Percentiles rank a stretch among this genome's conserved stretches.
These are phyloP conservation scores for Aspergillus bertholletiae DNA, from an alignment of 495 filamentous ascomycete species.

Conservation along the genomic window DNA sequence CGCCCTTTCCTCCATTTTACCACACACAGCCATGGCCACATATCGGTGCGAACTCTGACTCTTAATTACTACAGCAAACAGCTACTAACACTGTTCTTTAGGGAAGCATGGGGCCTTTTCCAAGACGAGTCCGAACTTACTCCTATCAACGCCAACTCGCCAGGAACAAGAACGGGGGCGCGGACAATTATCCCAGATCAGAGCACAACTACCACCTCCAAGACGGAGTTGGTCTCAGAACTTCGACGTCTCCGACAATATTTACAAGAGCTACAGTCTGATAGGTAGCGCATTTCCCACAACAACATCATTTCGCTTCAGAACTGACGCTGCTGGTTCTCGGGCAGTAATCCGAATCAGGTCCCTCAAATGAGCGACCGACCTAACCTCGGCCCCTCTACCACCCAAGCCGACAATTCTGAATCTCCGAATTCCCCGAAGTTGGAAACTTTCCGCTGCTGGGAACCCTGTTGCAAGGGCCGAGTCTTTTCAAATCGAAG, in stretches of 20 bases:
- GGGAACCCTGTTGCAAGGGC: constrained; percentile 1
- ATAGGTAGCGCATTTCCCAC: background rate
- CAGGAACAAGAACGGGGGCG: too few relatives aligned
- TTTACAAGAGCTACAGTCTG: background rate
- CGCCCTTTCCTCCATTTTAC: too few relatives aligned
- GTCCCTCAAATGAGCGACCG: background rate
- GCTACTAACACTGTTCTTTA: too few relatives aligned
- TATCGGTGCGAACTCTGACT: too few relatives aligned
- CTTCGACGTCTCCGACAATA: background rate
- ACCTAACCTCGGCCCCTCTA: background rate
- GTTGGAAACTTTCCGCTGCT: background rate
- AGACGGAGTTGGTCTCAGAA: background rate
- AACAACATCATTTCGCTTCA: background rate
- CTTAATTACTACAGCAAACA: too few relatives aligned
- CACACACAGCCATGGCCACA: too few relatives aligned
- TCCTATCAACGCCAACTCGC: too few relatives aligned
- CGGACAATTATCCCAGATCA: background rate
- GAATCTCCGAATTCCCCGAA: background rate
- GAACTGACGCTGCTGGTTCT: background rate
- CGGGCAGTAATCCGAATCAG: background rate
- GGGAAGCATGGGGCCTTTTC: too few relatives aligned
- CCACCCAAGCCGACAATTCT: background rate
- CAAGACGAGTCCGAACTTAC: too few relatives aligned
- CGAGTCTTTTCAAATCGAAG: background rate
- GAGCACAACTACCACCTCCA: background rate